Percentiles rank a stretch among this genome's conserved stretches.
Conservation (phyloP, 129 eudicot species). For the Centaurea solstitialis region DNA sequence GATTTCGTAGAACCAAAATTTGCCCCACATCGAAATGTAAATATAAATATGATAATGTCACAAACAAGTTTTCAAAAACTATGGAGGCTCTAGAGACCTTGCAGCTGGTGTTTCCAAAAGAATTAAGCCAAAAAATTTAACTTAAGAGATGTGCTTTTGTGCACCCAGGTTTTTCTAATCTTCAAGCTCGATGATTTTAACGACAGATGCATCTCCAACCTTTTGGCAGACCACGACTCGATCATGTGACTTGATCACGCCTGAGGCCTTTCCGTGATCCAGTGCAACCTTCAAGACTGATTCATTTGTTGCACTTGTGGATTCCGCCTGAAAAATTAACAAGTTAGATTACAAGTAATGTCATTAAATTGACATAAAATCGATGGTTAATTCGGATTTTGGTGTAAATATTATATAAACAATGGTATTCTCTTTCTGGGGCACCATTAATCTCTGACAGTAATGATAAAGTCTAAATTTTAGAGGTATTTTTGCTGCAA, state of each 20-base stretch:
- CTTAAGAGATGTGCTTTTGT: not conserved
- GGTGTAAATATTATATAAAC: not conserved
- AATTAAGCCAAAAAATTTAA: not conserved
- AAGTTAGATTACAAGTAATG: not conserved
- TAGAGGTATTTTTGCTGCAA: too few relatives aligned
- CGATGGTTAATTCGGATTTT: not conserved
- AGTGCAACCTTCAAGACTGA: constrained; percentile 77
- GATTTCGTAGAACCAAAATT: constrained; percentile 24
- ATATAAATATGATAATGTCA: constrained; percentile 6
- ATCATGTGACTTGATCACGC: constrained; percentile 81
- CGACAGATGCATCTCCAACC: constrained; percentile 86
- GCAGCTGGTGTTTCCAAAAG: constrained; percentile 18
- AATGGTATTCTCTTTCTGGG: not conserved
- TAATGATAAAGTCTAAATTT: too few relatives aligned
- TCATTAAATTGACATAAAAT: not conserved
- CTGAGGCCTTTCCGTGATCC: constrained; percentile 76
- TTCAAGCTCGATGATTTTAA: constrained; percentile 87
- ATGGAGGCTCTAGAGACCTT: constrained; percentile 13
- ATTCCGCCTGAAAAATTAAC: constrained; percentile 63
- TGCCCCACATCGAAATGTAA: constrained; percentile 13
- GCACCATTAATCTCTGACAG: too few relatives aligned
- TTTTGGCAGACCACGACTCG: constrained; percentile 88
- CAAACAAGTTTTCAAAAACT: constrained; percentile 18
- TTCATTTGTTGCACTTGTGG: constrained; percentile 68
- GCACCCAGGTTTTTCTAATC: constrained; percentile 34